Evolutionary conservation across 768 basidiomycete species (phyloP).

Genomic region (Coprinopsis cinerea): DNA sequence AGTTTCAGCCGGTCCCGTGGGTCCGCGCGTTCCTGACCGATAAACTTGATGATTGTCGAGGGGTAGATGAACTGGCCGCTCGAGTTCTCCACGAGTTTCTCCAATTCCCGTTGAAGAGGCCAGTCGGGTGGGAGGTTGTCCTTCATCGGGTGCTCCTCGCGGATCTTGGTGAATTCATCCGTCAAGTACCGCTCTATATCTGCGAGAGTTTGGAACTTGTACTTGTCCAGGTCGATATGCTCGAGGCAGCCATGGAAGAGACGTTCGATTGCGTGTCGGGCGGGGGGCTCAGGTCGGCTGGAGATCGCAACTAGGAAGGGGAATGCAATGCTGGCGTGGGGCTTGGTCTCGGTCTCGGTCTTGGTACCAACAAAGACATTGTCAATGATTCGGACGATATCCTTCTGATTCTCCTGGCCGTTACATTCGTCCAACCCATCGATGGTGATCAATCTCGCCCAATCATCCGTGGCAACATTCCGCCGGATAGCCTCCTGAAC

Average conservation of each 20-base stretch:
- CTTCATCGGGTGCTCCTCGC: background rate
- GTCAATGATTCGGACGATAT: background rate
- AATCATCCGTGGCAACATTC: too few relatives aligned
- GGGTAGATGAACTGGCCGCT: conserved; percentile 23
- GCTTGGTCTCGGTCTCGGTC: background rate
- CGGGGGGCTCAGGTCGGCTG: conserved; percentile 6
- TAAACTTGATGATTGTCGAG: conserved; percentile 21
- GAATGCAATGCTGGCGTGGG: too few relatives aligned
- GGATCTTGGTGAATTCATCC: conserved; percentile 4
- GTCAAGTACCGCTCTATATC: conserved; percentile 9
- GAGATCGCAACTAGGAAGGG: background rate
- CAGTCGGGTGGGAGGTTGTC: background rate
- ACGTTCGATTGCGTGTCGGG: background rate
- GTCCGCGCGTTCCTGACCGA: conserved; percentile 9
- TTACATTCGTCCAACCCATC: background rate
- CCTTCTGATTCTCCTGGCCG: background rate
- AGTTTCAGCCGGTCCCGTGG: background rate
- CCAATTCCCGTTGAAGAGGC: conserved; percentile 7
- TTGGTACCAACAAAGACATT: too few relatives aligned
- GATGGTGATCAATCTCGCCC: too few relatives aligned
- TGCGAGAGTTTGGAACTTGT: background rate
- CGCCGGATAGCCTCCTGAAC: too few relatives aligned
- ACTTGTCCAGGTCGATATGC: background rate
- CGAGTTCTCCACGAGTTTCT: conserved; percentile 14
- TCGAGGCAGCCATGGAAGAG: background rate